Evolutionary conservation across 148 eudicot species (phyloP).

Genomic region (Rheum nobile): DNA sequence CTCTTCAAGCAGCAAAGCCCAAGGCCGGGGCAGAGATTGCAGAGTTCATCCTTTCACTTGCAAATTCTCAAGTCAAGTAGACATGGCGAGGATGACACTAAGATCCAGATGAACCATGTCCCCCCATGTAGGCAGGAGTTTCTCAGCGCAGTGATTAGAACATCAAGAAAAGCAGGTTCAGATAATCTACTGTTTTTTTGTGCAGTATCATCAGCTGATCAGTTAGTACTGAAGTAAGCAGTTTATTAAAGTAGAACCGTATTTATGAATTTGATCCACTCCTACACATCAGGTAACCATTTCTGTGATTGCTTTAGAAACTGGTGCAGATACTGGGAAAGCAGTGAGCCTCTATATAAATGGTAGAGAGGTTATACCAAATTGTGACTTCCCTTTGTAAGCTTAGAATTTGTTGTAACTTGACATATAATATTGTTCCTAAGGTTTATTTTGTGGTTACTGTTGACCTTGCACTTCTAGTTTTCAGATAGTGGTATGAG

Average conservation of each 20-base stretch:
- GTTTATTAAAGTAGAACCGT: background rate
- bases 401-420: background rate
- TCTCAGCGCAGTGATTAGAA: too few species aligned
- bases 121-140: background rate
- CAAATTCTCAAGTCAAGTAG: slow-evolving; percentile 1
- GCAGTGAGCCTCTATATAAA: background rate
- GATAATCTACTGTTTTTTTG: background rate
- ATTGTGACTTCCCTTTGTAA: background rate
- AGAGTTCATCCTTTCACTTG: slow-evolving; percentile 25
- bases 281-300: background rate
- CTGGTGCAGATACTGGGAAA: background rate
- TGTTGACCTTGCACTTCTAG: too few species aligned
- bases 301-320: background rate
- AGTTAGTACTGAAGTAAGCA: background rate
- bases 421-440: background rate
- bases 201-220: background rate
- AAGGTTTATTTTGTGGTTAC: background rate
- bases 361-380: background rate
- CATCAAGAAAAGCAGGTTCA: background rate
- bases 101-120: background rate
- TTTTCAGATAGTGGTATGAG: too few species aligned
- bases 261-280: background rate
- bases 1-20: slow-evolving; percentile 51
- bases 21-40: slow-evolving; percentile 50
- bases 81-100: background rate